Base-by-base conservation (phyloP, 177 flowering plant species). In the Vitis hybrid region DNA sequence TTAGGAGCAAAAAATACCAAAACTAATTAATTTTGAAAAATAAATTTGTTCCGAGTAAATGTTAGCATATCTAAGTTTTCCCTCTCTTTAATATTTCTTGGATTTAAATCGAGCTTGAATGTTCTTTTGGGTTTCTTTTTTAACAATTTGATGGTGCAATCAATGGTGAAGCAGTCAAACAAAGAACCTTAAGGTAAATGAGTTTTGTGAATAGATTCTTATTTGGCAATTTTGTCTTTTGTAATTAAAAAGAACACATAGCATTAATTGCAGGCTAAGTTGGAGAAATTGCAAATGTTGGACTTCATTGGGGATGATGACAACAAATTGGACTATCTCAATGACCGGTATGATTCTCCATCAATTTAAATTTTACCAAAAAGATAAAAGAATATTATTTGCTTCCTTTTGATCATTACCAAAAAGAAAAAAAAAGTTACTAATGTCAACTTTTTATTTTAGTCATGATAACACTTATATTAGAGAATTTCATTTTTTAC, bases 291-390 rank as follows among this genome's bases (percentile, higher is more conserved):
- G 50, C 50, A 49, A 47, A 33, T 38, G 11, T 61, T 73, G 7
- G 24, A 53, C 11, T 53, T 66, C 58, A 66, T 75, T 9, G 71
- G 62, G 71, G 62, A 74, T 22, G 67, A 66, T 13, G 18, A 18
- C 24, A 71, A 58, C 74, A 75, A 71, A 59, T 18, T 75, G 33
- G 57, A 51, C 14, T 54, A 70, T 66, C 71, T 75, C 20, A 56
- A 75, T 59, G 66, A 61, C 15, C 67, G 67, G 78, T 75, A 14
- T 59, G 63, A 59, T 17, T 22, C 64, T 56, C 68, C 6, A 52
- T 20, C 17, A 20, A 63, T 38, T 62, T 38, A 8, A 38, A 5
- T 38, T 38, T 38, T 6, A 38, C 9, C 47, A 38, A 38, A 38
- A 4, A 5, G 44, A 38, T 0, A 24, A 38, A 0, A 38, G 0